Evolutionary conservation across 164 flowering plant genomes (phyloP).

Genomic region (Sedum album): DNA sequence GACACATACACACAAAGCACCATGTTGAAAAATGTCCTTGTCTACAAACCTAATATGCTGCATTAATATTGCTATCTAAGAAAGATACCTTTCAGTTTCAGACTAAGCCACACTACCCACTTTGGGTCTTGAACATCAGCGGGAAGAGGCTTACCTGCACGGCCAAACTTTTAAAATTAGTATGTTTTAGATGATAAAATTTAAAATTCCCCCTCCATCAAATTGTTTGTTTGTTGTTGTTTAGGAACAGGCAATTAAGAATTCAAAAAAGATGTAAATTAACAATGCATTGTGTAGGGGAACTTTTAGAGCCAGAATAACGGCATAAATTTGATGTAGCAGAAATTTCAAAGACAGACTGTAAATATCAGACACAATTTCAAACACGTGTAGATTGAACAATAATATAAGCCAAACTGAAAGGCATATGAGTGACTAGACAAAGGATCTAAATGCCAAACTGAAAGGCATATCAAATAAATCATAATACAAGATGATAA

Average conservation of each 20-base stretch:
- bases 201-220: no score
- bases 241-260: not conserved
- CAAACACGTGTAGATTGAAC: not conserved
- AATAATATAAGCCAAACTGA: no score
- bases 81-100: not conserved
- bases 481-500: no score
- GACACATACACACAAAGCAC: not conserved
- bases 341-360: not conserved
- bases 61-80: not conserved
- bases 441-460: no score
- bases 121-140: not conserved
- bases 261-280: not conserved
- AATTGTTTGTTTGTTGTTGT: not conserved
- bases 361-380: not conserved
- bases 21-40: not conserved
- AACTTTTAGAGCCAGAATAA: no score
- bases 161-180: not conserved
- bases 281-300: not conserved
- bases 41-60: not conserved
- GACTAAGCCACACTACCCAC: not conserved
- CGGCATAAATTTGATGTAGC: no score
- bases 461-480: no score
- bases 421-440: no score
- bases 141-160: not conserved
- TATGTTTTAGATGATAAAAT: not conserved